A percentile compares a stretch with the other conserved stretches of the same genome.
Evolutionary conservation across 495 filamentous ascomycete genomes (phyloP).

Genomic region (Hypoxylon subgilvum): DNA sequence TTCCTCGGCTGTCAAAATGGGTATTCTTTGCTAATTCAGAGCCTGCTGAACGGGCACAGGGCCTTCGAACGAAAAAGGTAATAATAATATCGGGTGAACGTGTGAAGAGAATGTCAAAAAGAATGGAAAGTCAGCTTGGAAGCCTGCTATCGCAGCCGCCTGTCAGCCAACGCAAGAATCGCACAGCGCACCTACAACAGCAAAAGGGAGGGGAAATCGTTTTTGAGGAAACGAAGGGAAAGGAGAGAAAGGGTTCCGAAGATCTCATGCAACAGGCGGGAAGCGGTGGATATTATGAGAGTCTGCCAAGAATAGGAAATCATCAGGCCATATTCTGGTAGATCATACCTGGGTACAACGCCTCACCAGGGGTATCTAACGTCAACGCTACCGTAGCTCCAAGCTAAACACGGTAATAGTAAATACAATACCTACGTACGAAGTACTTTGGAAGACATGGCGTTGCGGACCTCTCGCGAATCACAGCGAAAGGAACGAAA

Average conservation of each 20-base stretch:
- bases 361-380: conserved; percentile 48
- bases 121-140: conserved; percentile 46
- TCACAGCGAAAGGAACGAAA: conserved; percentile 6
- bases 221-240: conserved; percentile 34
- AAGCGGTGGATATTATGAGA: conserved; percentile 55
- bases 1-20: conserved; percentile 20
- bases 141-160: conserved; percentile 52
- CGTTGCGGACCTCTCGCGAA: conserved; percentile 2
- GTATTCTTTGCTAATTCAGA: conserved; percentile 55
- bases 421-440: too few relatives aligned
- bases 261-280: conserved; percentile 50
- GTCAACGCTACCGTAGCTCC: conserved; percentile 29
- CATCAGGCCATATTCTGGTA: conserved; percentile 51
- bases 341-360: conserved; percentile 62
- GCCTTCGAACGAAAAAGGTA: conserved; percentile 44
- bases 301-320: conserved; percentile 49
- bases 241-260: conserved; percentile 40
- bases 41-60: conserved; percentile 61
- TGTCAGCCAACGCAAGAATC: conserved; percentile 55
- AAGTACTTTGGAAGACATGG: conserved; percentile 16
- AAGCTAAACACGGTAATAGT: too few relatives aligned
- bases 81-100: conserved; percentile 23
- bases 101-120: conserved; percentile 41
- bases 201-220: conserved; percentile 36
- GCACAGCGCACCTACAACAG: conserved; percentile 46